These are phyloP conservation scores for Populus davidiana DNA, from an alignment of 345 rosid genomes.

Conservation along the genomic window DNA sequence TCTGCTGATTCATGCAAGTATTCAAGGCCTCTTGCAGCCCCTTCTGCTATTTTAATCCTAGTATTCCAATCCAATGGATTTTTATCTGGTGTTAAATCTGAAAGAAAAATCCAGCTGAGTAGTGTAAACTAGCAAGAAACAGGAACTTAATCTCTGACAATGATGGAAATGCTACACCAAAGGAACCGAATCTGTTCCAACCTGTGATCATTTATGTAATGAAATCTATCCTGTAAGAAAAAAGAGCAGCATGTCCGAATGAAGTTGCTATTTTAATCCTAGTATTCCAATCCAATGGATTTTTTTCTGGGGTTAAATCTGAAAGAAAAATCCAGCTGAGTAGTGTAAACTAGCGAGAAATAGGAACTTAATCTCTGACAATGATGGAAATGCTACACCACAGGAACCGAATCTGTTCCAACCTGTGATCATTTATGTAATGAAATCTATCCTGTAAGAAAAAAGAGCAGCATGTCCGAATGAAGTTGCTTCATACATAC, in stretches of 20 bases:
- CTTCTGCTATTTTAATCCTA: slow-evolving; percentile 65
- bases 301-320: slow-evolving; percentile 41
- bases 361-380: background rate
- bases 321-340: background rate
- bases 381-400: too few species aligned
- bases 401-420: too few species aligned
- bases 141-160: background rate
- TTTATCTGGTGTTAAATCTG: slow-evolving; percentile 41
- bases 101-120: background rate
- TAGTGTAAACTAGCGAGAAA: background rate
- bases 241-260: background rate
- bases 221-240: too few species aligned
- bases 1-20: slow-evolving; percentile 68
- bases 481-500: slow-evolving; percentile 28
- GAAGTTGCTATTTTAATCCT: slow-evolving; percentile 57
- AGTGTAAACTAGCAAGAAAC: background rate
- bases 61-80: slow-evolving; percentile 66
- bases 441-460: too few species aligned
- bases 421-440: too few species aligned
- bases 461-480: background rate
- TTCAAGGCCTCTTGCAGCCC: slow-evolving; percentile 83
- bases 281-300: slow-evolving; percentile 64
- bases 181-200: too few species aligned
- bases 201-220: too few species aligned
- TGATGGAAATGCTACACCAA: too few species aligned